Base-by-base conservation (phyloP, 495 filamentous ascomycete species). In the Aspergillus steynii region DNA sequence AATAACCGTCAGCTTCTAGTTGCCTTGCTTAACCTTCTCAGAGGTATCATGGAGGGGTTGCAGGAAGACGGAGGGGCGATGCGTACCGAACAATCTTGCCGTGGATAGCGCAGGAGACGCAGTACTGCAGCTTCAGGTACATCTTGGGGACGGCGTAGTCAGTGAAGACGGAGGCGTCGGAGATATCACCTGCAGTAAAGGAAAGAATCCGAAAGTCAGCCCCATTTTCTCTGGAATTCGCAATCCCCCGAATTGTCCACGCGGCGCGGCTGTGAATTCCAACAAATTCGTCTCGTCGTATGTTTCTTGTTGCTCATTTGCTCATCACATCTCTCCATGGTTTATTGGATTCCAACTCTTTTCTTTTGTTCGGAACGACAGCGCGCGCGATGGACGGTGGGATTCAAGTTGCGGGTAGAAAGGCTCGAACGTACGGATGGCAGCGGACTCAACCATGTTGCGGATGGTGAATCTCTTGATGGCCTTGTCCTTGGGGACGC, bases 121-220 rank as follows among this genome's bases (percentile, higher is more conserved):
- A 99, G 91, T 99, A 99, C 85, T 99, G 95, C 77, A 99, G 89
- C 88, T 99, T 99, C 79, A 99, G 85, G 89, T 99, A 99, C 95
- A 99, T 99, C 88, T 99, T 99, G 80, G 95, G 95, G 78, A 99
- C 93, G 61, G 92, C 90, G 85, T 99, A 99, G 84, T 99, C 95
- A 65, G 90, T 81, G 86, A 97, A 98, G 79, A 99, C 95, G 68
- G 95, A 98, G 72, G 95, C 95, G 74, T 99, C 95, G 65, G 93
- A 96, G 82, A 99, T 98, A 93, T 99, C 95, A 91, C 94, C 94
- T 99, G 78, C 42, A 65, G 49, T 27, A 25, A 63, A 58, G 25
- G 52, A 56, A 54, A 61, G 53, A 53, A 50, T 53, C n/a, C 46
- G 27, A 27, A 53, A 32, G 64, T 71, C 59, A 65, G 65, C 26